These are phyloP conservation scores for Dryas alaskensis DNA, from an alignment of 306 rosid species.

Conservation along the genomic window DNA sequence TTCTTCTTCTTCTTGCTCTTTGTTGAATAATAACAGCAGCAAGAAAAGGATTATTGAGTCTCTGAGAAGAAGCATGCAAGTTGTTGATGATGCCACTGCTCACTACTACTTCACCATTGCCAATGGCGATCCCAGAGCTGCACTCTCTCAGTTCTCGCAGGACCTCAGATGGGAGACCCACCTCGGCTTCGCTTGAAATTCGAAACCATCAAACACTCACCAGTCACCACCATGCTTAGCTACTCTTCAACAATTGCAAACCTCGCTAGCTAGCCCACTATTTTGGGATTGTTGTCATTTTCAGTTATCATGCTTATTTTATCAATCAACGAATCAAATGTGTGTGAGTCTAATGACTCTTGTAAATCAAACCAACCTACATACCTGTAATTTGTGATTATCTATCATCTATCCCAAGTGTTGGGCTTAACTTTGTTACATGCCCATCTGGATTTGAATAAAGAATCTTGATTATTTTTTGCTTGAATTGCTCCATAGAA, in stretches of 20 bases:
- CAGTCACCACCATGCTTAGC: too few relatives aligned
- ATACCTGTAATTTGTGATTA: too few relatives aligned
- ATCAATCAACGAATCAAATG: background rate
- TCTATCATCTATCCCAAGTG: too few relatives aligned
- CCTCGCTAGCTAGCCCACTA: too few relatives aligned
- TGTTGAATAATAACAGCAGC: conserved; percentile 13
- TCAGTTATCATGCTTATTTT: background rate
- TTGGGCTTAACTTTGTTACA: too few relatives aligned
- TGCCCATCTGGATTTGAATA: background rate
- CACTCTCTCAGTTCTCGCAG: conserved; percentile 67
- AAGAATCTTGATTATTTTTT: too few relatives aligned
- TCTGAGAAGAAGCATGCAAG: conserved; percentile 83
- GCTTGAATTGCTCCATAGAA: background rate
- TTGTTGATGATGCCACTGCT: conserved; percentile 85
- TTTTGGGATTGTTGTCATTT: background rate
- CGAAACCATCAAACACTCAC: background rate
- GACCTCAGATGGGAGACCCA: conserved; percentile 83
- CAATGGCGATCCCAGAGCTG: conserved; percentile 86
- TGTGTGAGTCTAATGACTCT: background rate
- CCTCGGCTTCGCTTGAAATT: conserved; percentile 36
- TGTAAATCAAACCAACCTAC: too few relatives aligned
- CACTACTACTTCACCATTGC: conserved; percentile 78
- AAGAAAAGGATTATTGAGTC: conserved; percentile 70
- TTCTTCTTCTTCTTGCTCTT: background rate
- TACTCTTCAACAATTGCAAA: too few relatives aligned